phyloP scores from a whole-genome alignment of 805 yeast genomes.

The Cyberlindnera euphorbiae region DNA sequence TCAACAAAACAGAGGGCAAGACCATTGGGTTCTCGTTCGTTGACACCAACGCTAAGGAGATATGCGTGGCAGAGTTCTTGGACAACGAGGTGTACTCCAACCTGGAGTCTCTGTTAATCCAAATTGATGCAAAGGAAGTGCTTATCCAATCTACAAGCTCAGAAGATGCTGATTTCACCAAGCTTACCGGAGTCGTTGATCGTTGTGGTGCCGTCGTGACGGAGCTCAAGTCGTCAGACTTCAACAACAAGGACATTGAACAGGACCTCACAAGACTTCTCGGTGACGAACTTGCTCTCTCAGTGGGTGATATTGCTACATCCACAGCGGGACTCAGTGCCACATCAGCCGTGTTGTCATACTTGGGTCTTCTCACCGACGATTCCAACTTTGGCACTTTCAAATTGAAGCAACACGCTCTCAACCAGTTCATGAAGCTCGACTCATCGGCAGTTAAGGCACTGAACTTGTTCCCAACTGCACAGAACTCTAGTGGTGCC shows the following conservation, averaged over 20 bases:
- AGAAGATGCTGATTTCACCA: conserved; percentile 52
- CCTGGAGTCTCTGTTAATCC: conserved; percentile 80
- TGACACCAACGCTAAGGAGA: conserved; percentile 60
- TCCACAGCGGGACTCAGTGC: conserved; percentile 52
- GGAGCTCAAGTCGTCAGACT: conserved; percentile 51
- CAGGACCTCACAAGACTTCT: conserved; percentile 74
- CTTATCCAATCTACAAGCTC: conserved; percentile 43
- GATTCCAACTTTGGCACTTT: conserved; percentile 50
- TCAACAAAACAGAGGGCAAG: conserved; percentile 33
- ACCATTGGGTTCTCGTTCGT: conserved; percentile 75
- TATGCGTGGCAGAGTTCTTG: conserved; percentile 73
- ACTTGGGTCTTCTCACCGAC: conserved; percentile 60
- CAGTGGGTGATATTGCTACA: conserved; percentile 50
- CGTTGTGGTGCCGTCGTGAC: conserved; percentile 75
- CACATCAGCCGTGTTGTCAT: conserved; percentile 62
- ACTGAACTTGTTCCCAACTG: conserved; percentile 71
- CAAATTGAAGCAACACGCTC: conserved; percentile 58
- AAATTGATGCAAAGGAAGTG: conserved; percentile 84
- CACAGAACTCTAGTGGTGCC: conserved; percentile 28
- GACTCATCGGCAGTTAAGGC: conserved; percentile 91
- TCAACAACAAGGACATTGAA: conserved; percentile 63
- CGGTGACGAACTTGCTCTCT: conserved; percentile 47
- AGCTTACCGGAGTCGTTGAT: conserved; percentile 66
- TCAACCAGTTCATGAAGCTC: conserved; percentile 80
- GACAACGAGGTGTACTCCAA: conserved; percentile 89